Base-by-base conservation (phyloP, 2,329 filamentous ascomycete species). In the Blumeria graminis region DNA sequence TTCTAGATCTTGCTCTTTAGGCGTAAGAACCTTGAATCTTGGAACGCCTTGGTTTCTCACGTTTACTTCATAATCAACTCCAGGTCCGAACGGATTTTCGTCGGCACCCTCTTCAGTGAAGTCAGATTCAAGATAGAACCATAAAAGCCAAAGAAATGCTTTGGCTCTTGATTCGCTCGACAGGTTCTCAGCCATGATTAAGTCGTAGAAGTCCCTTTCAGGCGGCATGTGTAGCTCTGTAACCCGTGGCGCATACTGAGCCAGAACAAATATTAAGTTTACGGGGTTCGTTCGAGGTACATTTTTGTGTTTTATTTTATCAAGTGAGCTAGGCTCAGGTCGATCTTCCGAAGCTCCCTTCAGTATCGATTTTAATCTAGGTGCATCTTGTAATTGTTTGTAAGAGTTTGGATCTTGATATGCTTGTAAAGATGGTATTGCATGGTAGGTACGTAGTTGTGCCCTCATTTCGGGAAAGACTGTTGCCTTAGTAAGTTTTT, bases 401-500 rank as follows among this genome's bases (percentile, higher is more conserved):
- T 98, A 96, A 56, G 90, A 88, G 63, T 92, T 90, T 10, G 88
- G 83, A 64, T 96, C 92, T 69, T 95, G 88, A 62, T 89, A 85
- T 50, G 90, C 90, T 70, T 98, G 92, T 6, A 98, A 75, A 0
- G 88, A 95, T 13, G 92, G 92, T 62, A 98, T 98, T 11, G 92
- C 90, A 68, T 98, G 92, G 71, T 98, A 98, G 38, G 92, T 98
- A 67, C 92, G 83, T 35, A 98, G 75, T 67, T 98, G 92, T 34
- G 92, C 92, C 70, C 92, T 85, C 92, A 98, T 98, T 69, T 98
- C 92, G 22, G 92, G 92, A 68, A 98, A 98, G 74, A 98, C 92
- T 94, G 58, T 16, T 32, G 3, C n/a, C 18, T 35, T 50, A 56
- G 34, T 28, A 16, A 35, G 34, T 10, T 10, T 10, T 32, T 22